Evolutionary conservation across 352 stramenopile species (phyloP), one percentile per base, ranked within the genome.

Genomic region (Phytophthora chlamydospora): DNA sequence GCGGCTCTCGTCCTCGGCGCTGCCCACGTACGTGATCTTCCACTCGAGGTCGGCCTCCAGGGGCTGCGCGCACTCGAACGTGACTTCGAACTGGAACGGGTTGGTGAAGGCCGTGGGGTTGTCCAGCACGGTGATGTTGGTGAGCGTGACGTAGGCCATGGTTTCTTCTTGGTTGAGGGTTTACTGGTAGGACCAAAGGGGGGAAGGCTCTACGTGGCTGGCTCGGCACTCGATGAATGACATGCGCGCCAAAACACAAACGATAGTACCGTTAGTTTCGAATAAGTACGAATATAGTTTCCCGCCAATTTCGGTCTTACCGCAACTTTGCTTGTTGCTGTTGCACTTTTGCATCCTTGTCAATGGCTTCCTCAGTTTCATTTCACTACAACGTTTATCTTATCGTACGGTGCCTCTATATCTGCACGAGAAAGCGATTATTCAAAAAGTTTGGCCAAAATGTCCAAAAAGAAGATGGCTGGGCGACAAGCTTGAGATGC

Each of bases 61-160:
- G 54, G 96, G 88, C 74, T 98, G 92, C 33, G 98, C 80, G 71
- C 96, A 99, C 80, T 99, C 98, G 80, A 99, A 99, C 2, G 97
- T 99, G 68, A 99, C 98, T 77, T 99, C 97, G 76, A 99, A 99
- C 76, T 98, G 94, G 79, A 99, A 99, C 14, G 97, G 96, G 78
- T 98, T 99, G n/a, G 83, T 95, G 73, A 99, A 99, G 44, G 80
- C 81, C 46, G 93, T 97, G 24, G 98, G 98, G 85, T 99, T 99
- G 76, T 99, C 96, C 40, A 99, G 83, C 55, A 99, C 97, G n/a
- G 92, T 94, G 64, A 98, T 96, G 77, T 97, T 96, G 35, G 89
- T 94, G 34, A 98, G 76, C 60, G 87, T 95, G 46, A 95, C 85
- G 79, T 94, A 95, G 31, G 87, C 87, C 87, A 95, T 95, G 12